These are phyloP conservation scores for Euclidium syriacum DNA, from an alignment of 345 rosid species.

Conservation along the genomic window DNA sequence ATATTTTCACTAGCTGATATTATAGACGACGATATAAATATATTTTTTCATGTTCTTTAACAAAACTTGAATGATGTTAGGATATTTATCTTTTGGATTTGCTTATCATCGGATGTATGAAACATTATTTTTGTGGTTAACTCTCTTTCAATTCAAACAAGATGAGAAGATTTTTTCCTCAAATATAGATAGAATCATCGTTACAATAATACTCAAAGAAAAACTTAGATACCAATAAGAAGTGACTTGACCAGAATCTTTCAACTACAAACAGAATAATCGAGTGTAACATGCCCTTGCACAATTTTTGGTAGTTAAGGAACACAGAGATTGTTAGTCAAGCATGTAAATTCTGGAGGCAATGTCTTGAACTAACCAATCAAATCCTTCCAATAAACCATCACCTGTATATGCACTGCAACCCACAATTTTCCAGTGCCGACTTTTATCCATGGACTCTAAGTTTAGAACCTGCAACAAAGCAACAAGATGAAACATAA, in stretches of 20 bases:
- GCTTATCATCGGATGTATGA: no score
- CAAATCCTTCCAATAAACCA: slow-evolving; percentile 81
- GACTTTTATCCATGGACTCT: slow-evolving; percentile 76
- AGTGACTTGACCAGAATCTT: not conserved
- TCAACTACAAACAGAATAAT: not conserved
- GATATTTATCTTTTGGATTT: no score
- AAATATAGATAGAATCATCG: not conserved
- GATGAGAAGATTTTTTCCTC: no score
- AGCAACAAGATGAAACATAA: slow-evolving; percentile 1
- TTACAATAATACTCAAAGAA: not conserved
- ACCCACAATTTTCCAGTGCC: slow-evolving; percentile 87
- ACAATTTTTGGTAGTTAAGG: not conserved
- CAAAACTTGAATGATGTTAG: no score
- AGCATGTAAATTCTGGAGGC: slow-evolving; percentile 91
- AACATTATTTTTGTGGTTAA: no score
- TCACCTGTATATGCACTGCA: slow-evolving; percentile 88
- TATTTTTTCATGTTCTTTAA: no score
- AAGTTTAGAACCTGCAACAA: slow-evolving; percentile 60
- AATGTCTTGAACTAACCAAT: slow-evolving; percentile 95
- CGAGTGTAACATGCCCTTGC: not conserved
- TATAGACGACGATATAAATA: no score
- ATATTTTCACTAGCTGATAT: no score
- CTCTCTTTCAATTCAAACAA: no score
- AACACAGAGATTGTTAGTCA: slow-evolving; percentile 34
- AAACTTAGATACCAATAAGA: not conserved